Evolutionary conservation across 2,329 filamentous ascomycete species (phyloP), one percentile per base, ranked within the genome.

Genomic region (Pseudogymnoascus sp.): DNA sequence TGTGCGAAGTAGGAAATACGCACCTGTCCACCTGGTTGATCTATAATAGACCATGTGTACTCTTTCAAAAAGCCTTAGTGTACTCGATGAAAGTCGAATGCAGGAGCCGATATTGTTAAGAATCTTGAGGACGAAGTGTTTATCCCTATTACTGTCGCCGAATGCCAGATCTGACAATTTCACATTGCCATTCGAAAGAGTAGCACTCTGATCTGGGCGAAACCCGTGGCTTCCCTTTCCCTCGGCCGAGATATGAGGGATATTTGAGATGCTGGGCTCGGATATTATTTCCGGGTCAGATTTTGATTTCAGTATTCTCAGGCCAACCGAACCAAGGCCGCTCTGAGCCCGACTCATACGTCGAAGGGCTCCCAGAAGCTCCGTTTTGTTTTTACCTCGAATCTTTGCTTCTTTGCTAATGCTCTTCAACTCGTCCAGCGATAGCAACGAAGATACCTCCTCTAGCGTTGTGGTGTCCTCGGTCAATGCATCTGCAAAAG

Each of bases 1-100:
- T 3, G 10, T 19, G 45, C 13, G 45, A 18, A 13, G 15, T 18
- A 5, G 26, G 10, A 33, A 52, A n/a, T 5, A 52, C 45, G 45
- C 45, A 52, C 45, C 45, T 0, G 92, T 95, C 94, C 94, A 99
- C 71, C 96, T 89, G 0, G 90, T 95, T 8, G 92, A 96, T 61
- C 92, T 82, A 72, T 97, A 97, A 71, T 96, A 99, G 26, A 99
- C 91, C 2, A 99, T 76, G 74, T 97, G 94, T 0, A 97, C 91
- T 23, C 94, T 83, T 71, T 96, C 91, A 67, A 99, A 99, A 0
- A 99, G 80, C 67, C 85, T 90, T 63, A 91, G 81, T 0, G 86
- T 80, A 0, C 82, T 74, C 0, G 86, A 74, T 0, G 90, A 90
- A 10, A 99, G 81, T 35, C 92, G 81, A 62, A 97, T 86, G 65